Evolutionary conservation across 345 rosid genomes (phyloP).

Genomic region (Rhizophora mangle): DNA sequence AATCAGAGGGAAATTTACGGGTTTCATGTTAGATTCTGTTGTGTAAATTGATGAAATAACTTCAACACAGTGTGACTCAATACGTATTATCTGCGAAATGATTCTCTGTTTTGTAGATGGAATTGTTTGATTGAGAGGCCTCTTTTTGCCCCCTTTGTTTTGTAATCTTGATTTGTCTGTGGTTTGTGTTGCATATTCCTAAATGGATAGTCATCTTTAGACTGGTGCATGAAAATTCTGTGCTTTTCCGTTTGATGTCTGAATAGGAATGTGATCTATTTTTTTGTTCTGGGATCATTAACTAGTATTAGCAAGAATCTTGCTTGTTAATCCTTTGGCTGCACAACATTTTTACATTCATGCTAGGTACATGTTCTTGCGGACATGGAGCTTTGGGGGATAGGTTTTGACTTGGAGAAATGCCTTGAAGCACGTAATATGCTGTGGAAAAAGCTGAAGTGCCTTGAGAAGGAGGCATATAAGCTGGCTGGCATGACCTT

Average conservation of each 20-base stretch:
- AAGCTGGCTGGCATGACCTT: conserved; percentile 78
- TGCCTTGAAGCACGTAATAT: conserved; percentile 67
- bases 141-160: too few species aligned
- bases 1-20: background rate
- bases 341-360: conserved; percentile 16
- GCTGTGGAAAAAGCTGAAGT: conserved; percentile 66
- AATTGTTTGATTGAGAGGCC: too few species aligned
- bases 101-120: too few species aligned
- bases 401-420: conserved; percentile 88
- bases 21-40: background rate
- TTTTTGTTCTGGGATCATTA: conserved; percentile 3
- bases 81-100: too few species aligned
- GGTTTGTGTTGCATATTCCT: background rate
- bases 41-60: background rate
- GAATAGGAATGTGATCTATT: background rate
- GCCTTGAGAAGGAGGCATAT: conserved; percentile 80
- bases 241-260: background rate
- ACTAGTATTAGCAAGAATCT: background rate
- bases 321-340: background rate
- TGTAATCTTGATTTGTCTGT: background rate
- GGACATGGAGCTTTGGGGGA: conserved; percentile 94
- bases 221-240: background rate
- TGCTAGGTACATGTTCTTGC: conserved; percentile 84
- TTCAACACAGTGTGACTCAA: too few species aligned
- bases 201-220: background rate